A percentile compares a stretch with the other conserved stretches of the same genome.
Conservation (phyloP, 2,329 filamentous ascomycete species). For the Zymoseptoria passerinii region DNA sequence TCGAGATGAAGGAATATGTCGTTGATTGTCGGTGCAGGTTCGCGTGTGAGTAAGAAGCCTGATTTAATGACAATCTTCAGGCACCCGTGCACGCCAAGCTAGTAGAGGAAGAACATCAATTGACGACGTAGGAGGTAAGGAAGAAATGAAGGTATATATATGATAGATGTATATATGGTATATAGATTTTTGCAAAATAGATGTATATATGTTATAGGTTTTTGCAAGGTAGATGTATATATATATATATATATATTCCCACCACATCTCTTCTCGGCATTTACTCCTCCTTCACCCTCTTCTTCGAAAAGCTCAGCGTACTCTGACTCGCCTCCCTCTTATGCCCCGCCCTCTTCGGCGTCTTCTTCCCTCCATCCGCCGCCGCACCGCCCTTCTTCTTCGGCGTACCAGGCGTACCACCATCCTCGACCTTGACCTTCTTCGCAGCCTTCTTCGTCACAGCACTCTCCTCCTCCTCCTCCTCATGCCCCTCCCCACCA, state of each 20-base stretch:
- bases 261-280: too few species aligned
- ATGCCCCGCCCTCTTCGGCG: conserved; percentile 14
- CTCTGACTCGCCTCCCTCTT: conserved; percentile 29
- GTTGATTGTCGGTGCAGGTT: background rate
- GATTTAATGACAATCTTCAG: background rate
- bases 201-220: background rate
- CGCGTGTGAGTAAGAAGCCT: background rate
- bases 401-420: background rate
- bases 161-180: background rate
- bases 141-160: too few species aligned
- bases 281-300: conserved; percentile 12
- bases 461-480: conserved; percentile 8
- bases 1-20: background rate
- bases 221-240: background rate
- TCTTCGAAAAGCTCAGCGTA: conserved; percentile 30
- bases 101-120: background rate
- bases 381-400: conserved; percentile 3
- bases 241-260: background rate
- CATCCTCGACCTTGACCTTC: conserved; percentile 5
- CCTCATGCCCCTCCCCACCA: conserved; percentile 16
- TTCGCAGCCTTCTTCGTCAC: conserved; percentile 7
- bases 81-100: background rate
- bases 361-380: conserved; percentile 6
- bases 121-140: background rate
- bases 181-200: background rate